phyloP scores from a whole-genome alignment of 495 filamentous ascomycete genomes.

The Entonaema liquescens region DNA sequence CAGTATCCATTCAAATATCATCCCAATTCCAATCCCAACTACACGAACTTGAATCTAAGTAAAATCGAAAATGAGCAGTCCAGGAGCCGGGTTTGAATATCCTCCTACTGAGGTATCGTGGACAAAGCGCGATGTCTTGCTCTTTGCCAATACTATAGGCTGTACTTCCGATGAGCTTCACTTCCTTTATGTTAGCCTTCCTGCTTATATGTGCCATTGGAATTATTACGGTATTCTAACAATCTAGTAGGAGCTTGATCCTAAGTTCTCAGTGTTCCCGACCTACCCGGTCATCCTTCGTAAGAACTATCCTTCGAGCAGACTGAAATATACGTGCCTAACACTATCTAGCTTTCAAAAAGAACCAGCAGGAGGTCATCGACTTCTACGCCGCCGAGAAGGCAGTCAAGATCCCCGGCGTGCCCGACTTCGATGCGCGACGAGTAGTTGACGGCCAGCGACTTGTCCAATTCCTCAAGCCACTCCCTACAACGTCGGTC shows the following conservation, averaged over 20 bases:
- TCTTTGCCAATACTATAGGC: conserved; percentile 90
- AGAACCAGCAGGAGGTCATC: conserved; percentile 77
- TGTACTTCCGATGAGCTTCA: conserved; percentile 85
- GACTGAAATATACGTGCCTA: not conserved
- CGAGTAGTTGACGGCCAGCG: conserved; percentile 88
- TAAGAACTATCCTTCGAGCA: conserved; percentile 50
- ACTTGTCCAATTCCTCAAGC: conserved; percentile 77
- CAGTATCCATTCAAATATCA: not conserved
- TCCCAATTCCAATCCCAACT: not conserved
- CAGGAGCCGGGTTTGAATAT: conserved; percentile 83
- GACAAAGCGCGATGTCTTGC: conserved; percentile 84
- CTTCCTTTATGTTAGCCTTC: conserved; percentile 77
- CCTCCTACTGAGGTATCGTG: conserved; percentile 76
- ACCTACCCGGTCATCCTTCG: conserved; percentile 86
- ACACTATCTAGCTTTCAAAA: conserved; percentile 73
- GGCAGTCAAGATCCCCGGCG: conserved; percentile 71
- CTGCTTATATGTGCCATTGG: not conserved
- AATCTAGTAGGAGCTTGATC: conserved; percentile 74
- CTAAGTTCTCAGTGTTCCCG: conserved; percentile 83
- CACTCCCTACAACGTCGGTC: conserved; percentile 74
- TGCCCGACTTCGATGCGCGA: conserved; percentile 78
- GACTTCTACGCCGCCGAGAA: conserved; percentile 80
- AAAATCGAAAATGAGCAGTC: conserved; percentile 55
- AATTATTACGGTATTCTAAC: conserved; percentile 16
- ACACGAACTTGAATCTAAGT: not conserved